These are phyloP conservation scores for Suillus subalutaceus DNA, from an alignment of 768 basidiomycete species.

Conservation along the genomic window DNA sequence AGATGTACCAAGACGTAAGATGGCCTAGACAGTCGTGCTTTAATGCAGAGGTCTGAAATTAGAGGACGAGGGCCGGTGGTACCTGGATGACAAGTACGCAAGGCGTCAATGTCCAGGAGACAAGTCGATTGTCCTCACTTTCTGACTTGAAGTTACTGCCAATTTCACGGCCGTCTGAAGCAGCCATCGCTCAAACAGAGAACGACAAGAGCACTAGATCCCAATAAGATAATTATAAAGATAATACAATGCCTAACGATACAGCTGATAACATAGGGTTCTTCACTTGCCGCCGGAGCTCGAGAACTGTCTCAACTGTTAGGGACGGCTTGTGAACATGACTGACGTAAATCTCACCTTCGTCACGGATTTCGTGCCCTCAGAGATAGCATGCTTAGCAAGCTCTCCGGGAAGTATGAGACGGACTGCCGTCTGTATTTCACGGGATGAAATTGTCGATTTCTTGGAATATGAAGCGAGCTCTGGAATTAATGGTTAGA, in stretches of 20 bases:
- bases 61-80: background rate
- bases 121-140: background rate
- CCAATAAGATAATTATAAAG: conserved; percentile 6
- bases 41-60: background rate
- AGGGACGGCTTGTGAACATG: conserved; percentile 6
- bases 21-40: background rate
- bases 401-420: conserved; percentile 96
- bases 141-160: background rate
- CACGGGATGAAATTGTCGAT: conserved; percentile 97
- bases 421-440: conserved; percentile 97
- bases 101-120: background rate
- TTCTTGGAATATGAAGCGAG: conserved; percentile 98
- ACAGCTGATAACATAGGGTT: conserved; percentile 22
- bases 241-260: conserved; percentile 29
- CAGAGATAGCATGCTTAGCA: conserved; percentile 73
- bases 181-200: background rate
- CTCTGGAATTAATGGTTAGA: conserved; percentile 49
- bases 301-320: conserved; percentile 57
- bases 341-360: conserved; percentile 49
- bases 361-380: conserved; percentile 93
- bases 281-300: conserved; percentile 69
- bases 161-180: background rate
- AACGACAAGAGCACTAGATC: background rate
- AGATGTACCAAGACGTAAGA: background rate
- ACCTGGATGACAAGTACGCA: background rate